A percentile compares a stretch with the other conserved stretches of the same genome.
Evolutionary conservation across 352 stramenopile species (phyloP).

Genomic region (Phytophthora nicotianae): DNA sequence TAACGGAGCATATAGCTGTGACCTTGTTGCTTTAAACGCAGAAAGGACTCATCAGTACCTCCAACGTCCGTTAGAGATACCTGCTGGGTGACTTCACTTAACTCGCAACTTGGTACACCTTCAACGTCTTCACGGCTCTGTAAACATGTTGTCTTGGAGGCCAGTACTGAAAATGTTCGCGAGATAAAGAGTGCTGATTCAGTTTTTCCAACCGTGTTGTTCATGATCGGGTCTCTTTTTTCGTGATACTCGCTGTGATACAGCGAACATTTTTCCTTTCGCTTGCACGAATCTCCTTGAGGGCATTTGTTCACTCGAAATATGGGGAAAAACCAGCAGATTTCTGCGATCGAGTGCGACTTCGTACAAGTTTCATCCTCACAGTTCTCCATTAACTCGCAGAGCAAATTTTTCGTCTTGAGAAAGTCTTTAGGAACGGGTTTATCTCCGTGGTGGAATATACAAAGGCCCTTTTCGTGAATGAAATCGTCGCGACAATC

Average conservation of each 20-base stretch:
- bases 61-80: too few relatives aligned
- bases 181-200: not conserved
- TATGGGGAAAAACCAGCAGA: not conserved
- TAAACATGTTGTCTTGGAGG: not conserved
- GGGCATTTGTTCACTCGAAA: not conserved
- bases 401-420: not conserved
- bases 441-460: not conserved
- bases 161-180: not conserved
- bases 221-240: not conserved
- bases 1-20: too few relatives aligned
- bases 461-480: not conserved
- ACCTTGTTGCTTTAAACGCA: too few relatives aligned
- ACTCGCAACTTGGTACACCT: not conserved
- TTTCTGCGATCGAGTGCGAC: not conserved
- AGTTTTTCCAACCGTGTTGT: not conserved
- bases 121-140: not conserved
- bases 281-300: not conserved
- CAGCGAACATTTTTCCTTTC: not conserved
- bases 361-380: not conserved
- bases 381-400: not conserved
- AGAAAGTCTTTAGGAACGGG: conserved; percentile 1
- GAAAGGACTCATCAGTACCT: too few relatives aligned
- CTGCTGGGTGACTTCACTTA: not conserved
- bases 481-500: not conserved
- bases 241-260: not conserved